These are phyloP conservation scores for Ophiostoma ulmi DNA, from an alignment of 2,329 filamentous ascomycete species.

Conservation along the genomic window DNA sequence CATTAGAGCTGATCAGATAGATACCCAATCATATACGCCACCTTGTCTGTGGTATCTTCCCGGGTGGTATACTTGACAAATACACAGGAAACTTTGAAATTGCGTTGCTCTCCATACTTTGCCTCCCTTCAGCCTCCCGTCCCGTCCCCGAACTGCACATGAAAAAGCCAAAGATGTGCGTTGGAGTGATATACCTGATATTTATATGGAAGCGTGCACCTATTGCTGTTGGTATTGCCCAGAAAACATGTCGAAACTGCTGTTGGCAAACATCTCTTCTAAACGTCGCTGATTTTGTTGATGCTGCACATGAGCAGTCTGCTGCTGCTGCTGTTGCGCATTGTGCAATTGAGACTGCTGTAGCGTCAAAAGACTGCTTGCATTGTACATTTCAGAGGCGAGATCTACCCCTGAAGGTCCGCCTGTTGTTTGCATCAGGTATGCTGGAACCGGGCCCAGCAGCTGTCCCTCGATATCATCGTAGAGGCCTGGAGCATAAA, in stretches of 20 bases:
- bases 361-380: slow-evolving; percentile 23
- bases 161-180: not conserved
- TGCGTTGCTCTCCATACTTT: not conserved
- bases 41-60: not conserved
- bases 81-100: not conserved
- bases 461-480: slow-evolving; percentile 70
- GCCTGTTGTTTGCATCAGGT: slow-evolving; percentile 25
- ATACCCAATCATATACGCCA: not conserved
- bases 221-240: slow-evolving; percentile 14
- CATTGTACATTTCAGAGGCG: slow-evolving; percentile 25
- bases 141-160: not conserved
- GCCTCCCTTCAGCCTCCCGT: not conserved
- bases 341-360: slow-evolving; percentile 24
- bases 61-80: not conserved
- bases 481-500: slow-evolving; percentile 50
- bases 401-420: slow-evolving; percentile 22
- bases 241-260: slow-evolving; percentile 21
- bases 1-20: not conserved
- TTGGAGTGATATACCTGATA: not conserved
- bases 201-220: not conserved
- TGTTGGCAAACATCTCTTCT: slow-evolving; percentile 19
- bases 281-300: slow-evolving; percentile 13
- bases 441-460: slow-evolving; percentile 53
- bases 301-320: slow-evolving; percentile 12
- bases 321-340: slow-evolving; percentile 21